Evolutionary conservation across 2,329 filamentous ascomycete species (phyloP), one percentile per base, ranked within the genome.

Genomic region (Gliomastix tumulicola): DNA sequence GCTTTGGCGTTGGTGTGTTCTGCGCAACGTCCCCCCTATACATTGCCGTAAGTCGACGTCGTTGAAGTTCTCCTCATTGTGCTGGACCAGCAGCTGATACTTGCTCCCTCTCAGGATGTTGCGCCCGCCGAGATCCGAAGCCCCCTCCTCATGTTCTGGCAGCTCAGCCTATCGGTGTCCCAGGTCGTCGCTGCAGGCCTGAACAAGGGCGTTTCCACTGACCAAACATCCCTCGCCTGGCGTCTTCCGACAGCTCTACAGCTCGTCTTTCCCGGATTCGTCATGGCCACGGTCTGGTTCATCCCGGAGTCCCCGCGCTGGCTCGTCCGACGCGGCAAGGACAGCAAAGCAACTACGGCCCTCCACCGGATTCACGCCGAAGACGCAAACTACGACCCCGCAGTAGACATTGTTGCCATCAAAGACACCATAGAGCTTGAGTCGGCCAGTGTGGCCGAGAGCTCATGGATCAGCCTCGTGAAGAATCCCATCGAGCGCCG

Each of bases 401-500:
- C 48, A 11, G 45, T 54, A 11, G 61, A 60, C 16, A 45, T 54
- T 10, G 56, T 59, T 20, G 59, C 60, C 28, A 69, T 68, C 35
- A 64, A 71, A 41, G 53, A 59, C 25, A 61, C 65, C 30, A 47
- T 66, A 5, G 59, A 68, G 36, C 54, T 59, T 30, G 58, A 60
- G 27, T 46, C 55, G 13, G 42, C 45, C 15, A 49, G 51, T 13
- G 50, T 49, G 6, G 42, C 43, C 2, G 44, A 57, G 22, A 57
- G 62, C 1, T 52, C 52, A 6, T 69, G 65, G 66, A 32, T 39
- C 10, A 51, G 57, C 6, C 54, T 69, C 3, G 13, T 69, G 38
- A 55, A 45, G 0, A 64, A 70, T 28, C 66, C 65, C 0, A 51
- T 68, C 22, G 66, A 69, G 47, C 54, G 65, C 13, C 57, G 64